Percentiles rank a stretch among this genome's conserved stretches.
Conservation (phyloP, 192 early-diverging fungal genomes). For the Pecoramyces ruminantium region DNA sequence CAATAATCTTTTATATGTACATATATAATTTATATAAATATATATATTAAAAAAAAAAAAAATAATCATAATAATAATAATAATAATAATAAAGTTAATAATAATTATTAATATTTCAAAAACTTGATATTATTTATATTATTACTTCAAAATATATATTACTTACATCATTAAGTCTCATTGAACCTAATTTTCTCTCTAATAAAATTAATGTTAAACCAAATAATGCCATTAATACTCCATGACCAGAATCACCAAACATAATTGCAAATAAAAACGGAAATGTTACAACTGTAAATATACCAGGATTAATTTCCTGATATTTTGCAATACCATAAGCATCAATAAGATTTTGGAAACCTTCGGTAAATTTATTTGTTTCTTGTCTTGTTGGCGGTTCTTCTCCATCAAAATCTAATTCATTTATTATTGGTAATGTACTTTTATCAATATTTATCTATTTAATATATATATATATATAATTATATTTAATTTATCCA, state of each 20-base stretch:
- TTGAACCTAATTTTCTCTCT: slow-evolving; percentile 60
- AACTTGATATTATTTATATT: too few relatives aligned
- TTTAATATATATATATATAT: too few relatives aligned
- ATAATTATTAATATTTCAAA: background rate
- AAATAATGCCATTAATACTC: slow-evolving; percentile 61
- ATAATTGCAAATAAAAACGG: slow-evolving; percentile 98
- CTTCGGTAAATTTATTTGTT: slow-evolving; percentile 88
- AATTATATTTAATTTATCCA: too few relatives aligned
- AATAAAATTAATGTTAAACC: slow-evolving; percentile 57
- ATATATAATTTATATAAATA: background rate
- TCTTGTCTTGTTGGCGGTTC: slow-evolving; percentile 86
- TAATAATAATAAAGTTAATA: too few relatives aligned
- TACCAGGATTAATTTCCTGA: slow-evolving; percentile 96
- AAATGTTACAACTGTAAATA: slow-evolving; percentile 92
- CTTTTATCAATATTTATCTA: slow-evolving; percentile 61
- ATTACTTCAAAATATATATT: background rate
- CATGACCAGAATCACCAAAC: slow-evolving; percentile 99
- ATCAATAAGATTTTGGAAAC: slow-evolving; percentile 93
- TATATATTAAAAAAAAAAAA: background rate
- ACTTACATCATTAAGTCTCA: slow-evolving; percentile 24
- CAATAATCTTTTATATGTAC: slow-evolving; percentile 36
- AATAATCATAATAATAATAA: too few relatives aligned
- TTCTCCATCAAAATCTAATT: slow-evolving; percentile 63
- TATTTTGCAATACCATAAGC: slow-evolving; percentile 94
- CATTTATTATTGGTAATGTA: slow-evolving; percentile 73